Conservation (phyloP, 2,329 filamentous ascomycete genomes). For the Diaporthe caulivora region DNA sequence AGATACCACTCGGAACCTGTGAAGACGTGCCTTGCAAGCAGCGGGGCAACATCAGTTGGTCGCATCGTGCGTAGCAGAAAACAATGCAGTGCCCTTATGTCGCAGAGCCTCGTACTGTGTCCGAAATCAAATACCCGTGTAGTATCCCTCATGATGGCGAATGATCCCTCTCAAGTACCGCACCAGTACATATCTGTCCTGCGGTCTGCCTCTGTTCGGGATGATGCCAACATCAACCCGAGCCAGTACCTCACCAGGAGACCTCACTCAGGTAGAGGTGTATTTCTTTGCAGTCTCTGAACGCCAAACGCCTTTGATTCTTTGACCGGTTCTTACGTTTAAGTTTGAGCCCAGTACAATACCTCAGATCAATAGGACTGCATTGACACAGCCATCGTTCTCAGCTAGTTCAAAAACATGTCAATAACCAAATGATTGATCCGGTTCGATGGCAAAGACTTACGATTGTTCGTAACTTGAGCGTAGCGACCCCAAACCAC, state of each 20-base stretch:
- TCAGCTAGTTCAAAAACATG: slow-evolving; percentile 46
- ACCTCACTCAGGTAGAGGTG: background rate
- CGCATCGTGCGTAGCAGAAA: background rate
- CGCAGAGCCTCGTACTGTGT: background rate
- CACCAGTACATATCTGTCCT: background rate
- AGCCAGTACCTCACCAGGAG: too few relatives aligned
- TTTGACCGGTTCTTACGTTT: background rate
- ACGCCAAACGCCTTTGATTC: slow-evolving; percentile 34
- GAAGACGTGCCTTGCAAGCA: too few relatives aligned
- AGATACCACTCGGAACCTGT: background rate
- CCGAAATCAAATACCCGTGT: background rate
- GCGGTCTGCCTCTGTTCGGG: background rate
- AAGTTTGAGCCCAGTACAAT: background rate
- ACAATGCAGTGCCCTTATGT: background rate
- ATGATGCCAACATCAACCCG: background rate
- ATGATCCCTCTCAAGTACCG: background rate
- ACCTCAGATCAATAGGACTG: slow-evolving; percentile 45
- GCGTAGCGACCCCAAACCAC: slow-evolving; percentile 92
- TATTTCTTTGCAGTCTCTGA: background rate
- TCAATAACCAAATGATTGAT: too few relatives aligned
- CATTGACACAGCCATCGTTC: slow-evolving; percentile 49
- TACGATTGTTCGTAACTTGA: slow-evolving; percentile 70
- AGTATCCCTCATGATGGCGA: background rate
- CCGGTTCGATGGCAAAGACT: too few relatives aligned
- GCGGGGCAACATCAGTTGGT: background rate